phyloP scores from a whole-genome alignment of 352 stramenopile genomes.

The Phytophthora sojae region DNA sequence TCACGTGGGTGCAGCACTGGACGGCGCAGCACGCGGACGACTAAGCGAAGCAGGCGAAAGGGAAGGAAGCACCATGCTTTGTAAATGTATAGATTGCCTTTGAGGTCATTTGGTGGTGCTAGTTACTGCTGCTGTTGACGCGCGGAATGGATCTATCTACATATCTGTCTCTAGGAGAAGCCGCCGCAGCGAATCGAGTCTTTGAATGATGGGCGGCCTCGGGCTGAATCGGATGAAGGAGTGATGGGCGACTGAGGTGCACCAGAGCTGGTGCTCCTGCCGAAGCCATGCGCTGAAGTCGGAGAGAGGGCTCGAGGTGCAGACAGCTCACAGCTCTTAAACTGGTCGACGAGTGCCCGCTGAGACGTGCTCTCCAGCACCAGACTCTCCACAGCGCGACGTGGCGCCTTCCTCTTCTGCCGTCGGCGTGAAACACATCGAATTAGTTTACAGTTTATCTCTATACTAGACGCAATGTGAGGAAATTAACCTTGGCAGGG shows the following conservation, averaged over 20 bases:
- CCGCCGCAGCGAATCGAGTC: constrained; percentile 43
- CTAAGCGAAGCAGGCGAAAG: constrained; percentile 12
- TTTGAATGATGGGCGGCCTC: constrained; percentile 12
- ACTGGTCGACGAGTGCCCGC: constrained; percentile 56
- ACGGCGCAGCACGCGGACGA: constrained; percentile 59
- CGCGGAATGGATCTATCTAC: not conserved
- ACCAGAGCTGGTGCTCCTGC: not conserved
- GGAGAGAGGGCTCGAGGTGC: constrained; percentile 12
- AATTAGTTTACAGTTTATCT: not conserved
- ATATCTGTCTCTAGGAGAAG: constrained; percentile 23
- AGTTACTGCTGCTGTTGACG: not conserved
- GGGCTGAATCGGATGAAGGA: constrained; percentile 16
- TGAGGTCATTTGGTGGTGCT: constrained; percentile 2
- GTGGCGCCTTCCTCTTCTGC: constrained; percentile 17
- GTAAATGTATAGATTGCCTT: constrained; percentile 29
- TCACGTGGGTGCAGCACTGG: constrained; percentile 95
- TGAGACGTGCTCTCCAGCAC: constrained; percentile 60
- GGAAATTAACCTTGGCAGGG: constrained; percentile 25
- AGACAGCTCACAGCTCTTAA: constrained; percentile 52
- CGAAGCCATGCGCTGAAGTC: constrained; percentile 1
- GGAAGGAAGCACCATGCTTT: constrained; percentile 27
- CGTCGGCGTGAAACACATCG: not conserved
- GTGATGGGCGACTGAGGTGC: constrained; percentile 27
- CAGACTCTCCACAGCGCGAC: constrained; percentile 48
- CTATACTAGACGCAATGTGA: not conserved